Evolutionary conservation across 768 basidiomycete genomes (phyloP).

Genomic region (Mycena metata): DNA sequence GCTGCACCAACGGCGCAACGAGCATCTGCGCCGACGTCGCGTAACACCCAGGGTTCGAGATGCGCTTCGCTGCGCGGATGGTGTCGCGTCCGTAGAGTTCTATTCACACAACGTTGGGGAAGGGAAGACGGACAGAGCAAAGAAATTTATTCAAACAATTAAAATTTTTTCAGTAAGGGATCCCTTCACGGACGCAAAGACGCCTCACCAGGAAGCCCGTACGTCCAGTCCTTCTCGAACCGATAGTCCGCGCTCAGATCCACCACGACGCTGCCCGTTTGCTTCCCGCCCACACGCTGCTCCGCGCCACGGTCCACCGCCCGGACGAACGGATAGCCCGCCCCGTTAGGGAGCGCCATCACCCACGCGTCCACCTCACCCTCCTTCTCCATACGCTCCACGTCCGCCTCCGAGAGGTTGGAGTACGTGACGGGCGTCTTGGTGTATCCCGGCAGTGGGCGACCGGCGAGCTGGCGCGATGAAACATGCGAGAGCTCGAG

Average conservation of each 20-base stretch:
- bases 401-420: conserved; percentile 83
- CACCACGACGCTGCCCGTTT: conserved; percentile 82
- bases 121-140: conserved; percentile 47
- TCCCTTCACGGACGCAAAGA: conserved; percentile 54
- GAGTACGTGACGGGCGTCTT: conserved; percentile 82
- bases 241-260: conserved; percentile 96
- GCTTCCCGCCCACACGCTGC: conserved; percentile 59
- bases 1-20: conserved; percentile 87
- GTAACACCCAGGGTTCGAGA: conserved; percentile 98
- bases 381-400: conserved; percentile 89
- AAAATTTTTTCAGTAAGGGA: conserved; percentile 34
- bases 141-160: conserved; percentile 51
- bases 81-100: conserved; percentile 87
- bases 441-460: conserved; percentile 82
- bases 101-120: conserved; percentile 48
- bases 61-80: conserved; percentile 81
- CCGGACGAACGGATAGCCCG: conserved; percentile 96
- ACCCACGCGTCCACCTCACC: conserved; percentile 98
- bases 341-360: conserved; percentile 98
- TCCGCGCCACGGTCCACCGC: conserved; percentile 85
- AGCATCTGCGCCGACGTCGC: conserved; percentile 94
- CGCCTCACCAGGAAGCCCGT: conserved; percentile 97
- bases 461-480: conserved; percentile 92
- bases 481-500: conserved; percentile 95
- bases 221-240: conserved; percentile 96